Conservation (phyloP, 2,329 filamentous ascomycete genomes). For the Botryotinia narcissicola region DNA sequence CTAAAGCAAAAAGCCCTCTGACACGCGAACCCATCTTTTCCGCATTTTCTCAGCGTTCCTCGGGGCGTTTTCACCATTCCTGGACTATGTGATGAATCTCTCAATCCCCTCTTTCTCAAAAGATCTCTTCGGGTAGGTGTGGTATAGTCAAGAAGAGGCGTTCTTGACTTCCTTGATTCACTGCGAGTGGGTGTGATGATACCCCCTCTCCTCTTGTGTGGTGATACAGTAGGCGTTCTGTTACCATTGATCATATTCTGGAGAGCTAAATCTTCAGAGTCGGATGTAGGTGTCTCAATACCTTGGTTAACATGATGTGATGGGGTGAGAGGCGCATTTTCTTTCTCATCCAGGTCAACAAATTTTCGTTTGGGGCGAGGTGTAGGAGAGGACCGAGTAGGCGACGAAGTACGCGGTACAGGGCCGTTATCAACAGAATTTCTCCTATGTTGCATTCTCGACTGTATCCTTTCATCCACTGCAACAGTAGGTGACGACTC, state of each 20-base stretch:
- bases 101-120: constrained; percentile 12
- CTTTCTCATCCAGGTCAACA: constrained; percentile 7
- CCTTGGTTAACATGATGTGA: not conserved
- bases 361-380: constrained; percentile 12
- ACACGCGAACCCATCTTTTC: constrained; percentile 55
- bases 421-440: not conserved
- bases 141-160: constrained; percentile 30
- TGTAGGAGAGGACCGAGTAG: not conserved
- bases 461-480: not conserved
- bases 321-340: not conserved
- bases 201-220: not conserved
- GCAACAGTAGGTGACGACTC: constrained; percentile 1
- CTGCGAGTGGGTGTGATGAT: constrained; percentile 13
- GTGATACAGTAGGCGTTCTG: not conserved
- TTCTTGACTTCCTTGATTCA: constrained; percentile 19
- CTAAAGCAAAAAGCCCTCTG: constrained; percentile 59
- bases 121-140: constrained; percentile 26
- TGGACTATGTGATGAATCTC: constrained; percentile 21
- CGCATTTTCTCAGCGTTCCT: constrained; percentile 52
- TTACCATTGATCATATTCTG: not conserved
- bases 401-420: constrained; percentile 2
- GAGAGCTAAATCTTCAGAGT: not conserved
- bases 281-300: not conserved
- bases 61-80: constrained; percentile 47
- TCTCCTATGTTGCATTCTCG: not conserved